Evolutionary conservation across 257 asterid genomes (phyloP), one percentile per base, ranked within the genome.

Genomic region (Lantana camara): DNA sequence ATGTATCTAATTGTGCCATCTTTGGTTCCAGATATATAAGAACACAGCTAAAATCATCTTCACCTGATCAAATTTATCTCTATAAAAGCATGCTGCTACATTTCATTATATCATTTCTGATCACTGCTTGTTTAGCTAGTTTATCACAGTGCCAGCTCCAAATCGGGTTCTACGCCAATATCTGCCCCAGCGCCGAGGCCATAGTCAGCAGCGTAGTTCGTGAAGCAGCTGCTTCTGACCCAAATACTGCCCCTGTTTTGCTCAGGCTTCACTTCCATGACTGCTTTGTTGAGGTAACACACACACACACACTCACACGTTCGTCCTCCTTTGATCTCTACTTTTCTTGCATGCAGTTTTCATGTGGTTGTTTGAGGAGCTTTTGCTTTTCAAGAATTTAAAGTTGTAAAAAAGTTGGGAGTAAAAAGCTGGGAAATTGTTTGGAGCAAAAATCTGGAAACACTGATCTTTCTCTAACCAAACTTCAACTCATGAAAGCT

Each of bases 181-280:
- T 56, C 45, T 88, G 98, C 77, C 98, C 96, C 16, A 60, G 75
- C 49, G 90, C 82, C n/a, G 98, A 88, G 64, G 72, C 73, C 75
- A 72, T 86, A 15, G 92, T 91, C 27, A 65, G 73, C 52, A 64
- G 55, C 14, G 79, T 80, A 3, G 90, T 91, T 48, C 75, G 81
- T 8, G 77, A 84, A 17, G 91, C 87, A 16, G 78, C 86, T 50
- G 72, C 72, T 55, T 55, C 83, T 42, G 69, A 77, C 60, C 68
- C 38, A 20, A 77, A 49, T 7, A 51, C 32, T 9, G 72, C 90
- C 62, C 68, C 98, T 2, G 73, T 55, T 45, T 59, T 91, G 76
- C 96, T 88, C 24, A 70, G 98, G 67, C 95, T 91, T 45, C 98
- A 91, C 75, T 91, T 88, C 82, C 98, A 91, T 19, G 98, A 91